Conservation (phyloP, 2,329 filamentous ascomycete genomes). For the Furcasterigmium furcatum region DNA sequence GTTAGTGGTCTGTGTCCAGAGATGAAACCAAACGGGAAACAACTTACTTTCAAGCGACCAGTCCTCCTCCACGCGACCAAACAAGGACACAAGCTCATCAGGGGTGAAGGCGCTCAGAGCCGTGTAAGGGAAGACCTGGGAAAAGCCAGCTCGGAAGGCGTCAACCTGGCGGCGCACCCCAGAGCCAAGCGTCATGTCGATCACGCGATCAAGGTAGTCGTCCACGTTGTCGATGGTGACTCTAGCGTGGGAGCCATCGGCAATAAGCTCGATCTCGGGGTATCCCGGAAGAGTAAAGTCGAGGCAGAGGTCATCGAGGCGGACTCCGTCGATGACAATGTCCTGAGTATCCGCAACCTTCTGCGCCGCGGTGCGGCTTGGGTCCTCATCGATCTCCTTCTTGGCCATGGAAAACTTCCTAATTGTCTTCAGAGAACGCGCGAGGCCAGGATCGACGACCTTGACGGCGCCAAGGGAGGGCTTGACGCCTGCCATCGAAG, state of each 20-base stretch:
- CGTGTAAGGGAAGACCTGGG: constrained; percentile 92
- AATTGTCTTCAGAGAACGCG: constrained; percentile 79
- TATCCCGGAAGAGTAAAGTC: constrained; percentile 96
- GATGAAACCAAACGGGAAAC: too few species aligned
- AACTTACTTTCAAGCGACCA: constrained; percentile 94
- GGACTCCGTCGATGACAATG: constrained; percentile 72
- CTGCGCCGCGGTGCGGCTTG: constrained; percentile 59
- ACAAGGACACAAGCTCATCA: constrained; percentile 90
- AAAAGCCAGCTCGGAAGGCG: constrained; percentile 87
- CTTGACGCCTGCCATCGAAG: constrained; percentile 57
- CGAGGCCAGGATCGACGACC: constrained; percentile 81
- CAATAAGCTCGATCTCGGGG: constrained; percentile 76
- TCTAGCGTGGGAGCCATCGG: constrained; percentile 68
- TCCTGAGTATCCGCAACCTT: constrained; percentile 68
- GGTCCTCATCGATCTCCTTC: constrained; percentile 75
- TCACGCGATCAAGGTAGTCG: constrained; percentile 80
- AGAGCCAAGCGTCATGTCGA: constrained; percentile 86
- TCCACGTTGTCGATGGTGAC: constrained; percentile 93
- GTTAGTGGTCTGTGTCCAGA: constrained; percentile 15
- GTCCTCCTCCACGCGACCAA: constrained; percentile 89
- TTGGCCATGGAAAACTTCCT: constrained; percentile 85
- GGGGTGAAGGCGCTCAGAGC: constrained; percentile 92
- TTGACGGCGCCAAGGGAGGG: constrained; percentile 89
- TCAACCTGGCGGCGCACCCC: constrained; percentile 88
- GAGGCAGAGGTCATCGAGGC: constrained; percentile 81